Evolutionary conservation across 2,329 filamentous ascomycete species (phyloP), one percentile per base, ranked within the genome.

Genomic region (Hawksworthiomyces lignivorus): DNA sequence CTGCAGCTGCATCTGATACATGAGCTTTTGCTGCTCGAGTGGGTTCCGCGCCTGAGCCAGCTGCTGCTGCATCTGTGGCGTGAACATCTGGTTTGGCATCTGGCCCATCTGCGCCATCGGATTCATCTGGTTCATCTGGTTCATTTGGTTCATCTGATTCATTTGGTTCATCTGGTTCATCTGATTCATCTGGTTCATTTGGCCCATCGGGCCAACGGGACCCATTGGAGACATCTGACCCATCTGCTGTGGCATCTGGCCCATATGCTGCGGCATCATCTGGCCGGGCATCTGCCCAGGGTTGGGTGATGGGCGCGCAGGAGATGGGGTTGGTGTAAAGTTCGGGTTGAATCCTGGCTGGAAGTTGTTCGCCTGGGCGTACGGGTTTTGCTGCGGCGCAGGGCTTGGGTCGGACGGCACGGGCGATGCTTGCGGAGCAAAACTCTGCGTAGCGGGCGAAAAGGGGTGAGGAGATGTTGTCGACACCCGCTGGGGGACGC

Each of bases 401-500:
- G 79, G 78, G 21, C 71, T 73, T 52, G 87, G 82, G 48, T 92
- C 85, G 19, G 84, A 83, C 5, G 84, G 79, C 14, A 83, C 77
- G 10, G 87, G 85, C 3, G 87, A 92, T 46, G 82, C 74, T 56
- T 89, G 84, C 14, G 75, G 64, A 28, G 71, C 75, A 54, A 87
- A 85, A 56, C 84, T 83, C 52, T 84, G 82, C 24, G 76, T 73
- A 44, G 81, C 80, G 14, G 85, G 84, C 2, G 85, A 89, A 60
- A 94, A 95, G 1, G 87, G 87, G 61, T 92, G 90, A 4, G 92
- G 90, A 24, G 92, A 97, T 32, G 87, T 84, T 34, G 90, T 96
- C 50, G 88, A 84, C 61, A 97, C 87, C 56, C 88, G 73, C 58
- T 88, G 85, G 29, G 82, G 81, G 12, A 84, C 80, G 54, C 75